Evolutionary conservation across 2,329 filamentous ascomycete genomes (phyloP).

Genomic region (Arthrobotrys pseudoclavata): DNA sequence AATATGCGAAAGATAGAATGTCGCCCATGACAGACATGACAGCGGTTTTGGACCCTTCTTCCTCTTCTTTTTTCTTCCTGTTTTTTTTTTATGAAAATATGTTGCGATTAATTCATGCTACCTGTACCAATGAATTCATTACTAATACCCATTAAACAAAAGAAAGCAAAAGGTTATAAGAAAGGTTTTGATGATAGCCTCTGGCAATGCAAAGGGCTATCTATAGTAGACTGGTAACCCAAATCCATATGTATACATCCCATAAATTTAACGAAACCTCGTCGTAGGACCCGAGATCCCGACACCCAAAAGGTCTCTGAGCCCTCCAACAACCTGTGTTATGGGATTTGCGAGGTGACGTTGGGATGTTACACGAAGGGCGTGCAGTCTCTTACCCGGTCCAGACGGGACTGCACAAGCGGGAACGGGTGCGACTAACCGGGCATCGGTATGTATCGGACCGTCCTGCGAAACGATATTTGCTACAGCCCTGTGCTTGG

Average conservation of each 20-base stretch:
- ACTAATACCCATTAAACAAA: not conserved
- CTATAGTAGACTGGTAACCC: not conserved
- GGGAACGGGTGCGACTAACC: conserved; percentile 24
- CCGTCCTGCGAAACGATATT: conserved; percentile 14
- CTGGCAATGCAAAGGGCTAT: not conserved
- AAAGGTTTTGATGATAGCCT: not conserved
- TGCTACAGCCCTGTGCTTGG: not conserved
- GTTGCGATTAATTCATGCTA: no score
- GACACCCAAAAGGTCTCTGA: conserved; percentile 4
- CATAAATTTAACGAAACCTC: not conserved
- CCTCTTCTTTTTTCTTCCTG: no score
- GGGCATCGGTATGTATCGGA: conserved; percentile 4
- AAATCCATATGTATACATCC: not conserved
- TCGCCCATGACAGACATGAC: not conserved
- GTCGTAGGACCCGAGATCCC: not conserved
- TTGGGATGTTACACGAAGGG: conserved; percentile 41
- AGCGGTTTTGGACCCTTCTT: not conserved
- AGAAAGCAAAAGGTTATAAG: not conserved
- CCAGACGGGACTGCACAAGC: conserved; percentile 19
- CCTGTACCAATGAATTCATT: no score
- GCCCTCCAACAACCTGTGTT: conserved; percentile 24
- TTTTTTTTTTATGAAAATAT: no score
- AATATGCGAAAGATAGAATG: not conserved
- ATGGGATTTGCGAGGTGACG: conserved; percentile 29
- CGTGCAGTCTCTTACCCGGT: not conserved